These are phyloP conservation scores for Hypoxylon sp. DNA, from an alignment of 2,329 filamentous ascomycete species.

Conservation along the genomic window DNA sequence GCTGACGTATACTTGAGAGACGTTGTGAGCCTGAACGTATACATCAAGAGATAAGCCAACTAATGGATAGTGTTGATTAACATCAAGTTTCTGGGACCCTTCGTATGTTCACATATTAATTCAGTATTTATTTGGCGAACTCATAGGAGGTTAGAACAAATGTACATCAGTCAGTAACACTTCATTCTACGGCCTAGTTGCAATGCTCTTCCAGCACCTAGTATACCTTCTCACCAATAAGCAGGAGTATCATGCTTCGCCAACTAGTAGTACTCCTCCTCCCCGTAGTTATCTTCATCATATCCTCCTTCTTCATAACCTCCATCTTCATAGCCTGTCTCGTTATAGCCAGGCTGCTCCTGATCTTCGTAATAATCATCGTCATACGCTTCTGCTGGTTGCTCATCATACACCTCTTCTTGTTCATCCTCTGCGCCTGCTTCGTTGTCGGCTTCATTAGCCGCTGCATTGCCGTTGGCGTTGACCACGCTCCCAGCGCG, in stretches of 20 bases:
- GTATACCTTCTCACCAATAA: neutral
- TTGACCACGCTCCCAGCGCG: constrained; percentile 48
- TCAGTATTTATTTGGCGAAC: neutral
- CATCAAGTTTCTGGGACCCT: neutral
- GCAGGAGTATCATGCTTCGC: constrained; percentile 1
- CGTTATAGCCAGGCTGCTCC: constrained; percentile 51
- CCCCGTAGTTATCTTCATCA: constrained; percentile 55
- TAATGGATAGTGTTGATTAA: neutral
- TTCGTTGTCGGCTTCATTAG: constrained; percentile 46
- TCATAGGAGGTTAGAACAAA: neutral
- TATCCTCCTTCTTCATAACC: constrained; percentile 57
- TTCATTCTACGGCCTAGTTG: neutral
- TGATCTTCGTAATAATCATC: constrained; percentile 56
- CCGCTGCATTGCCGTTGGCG: constrained; percentile 11
- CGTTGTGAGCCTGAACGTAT: neutral
- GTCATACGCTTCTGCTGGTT: constrained; percentile 54
- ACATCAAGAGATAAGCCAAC: neutral
- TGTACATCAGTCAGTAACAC: neutral
- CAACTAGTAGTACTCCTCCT: constrained; percentile 48
- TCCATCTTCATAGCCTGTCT: constrained; percentile 56
- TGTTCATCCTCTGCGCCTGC: constrained; percentile 55
- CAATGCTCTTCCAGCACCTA: neutral
- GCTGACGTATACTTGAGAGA: neutral
- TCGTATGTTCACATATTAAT: neutral
- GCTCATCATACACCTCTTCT: constrained; percentile 56